phyloP scores from a whole-genome alignment of 2,329 filamentous ascomycete species.

The Sarocladiaceae sp. region DNA sequence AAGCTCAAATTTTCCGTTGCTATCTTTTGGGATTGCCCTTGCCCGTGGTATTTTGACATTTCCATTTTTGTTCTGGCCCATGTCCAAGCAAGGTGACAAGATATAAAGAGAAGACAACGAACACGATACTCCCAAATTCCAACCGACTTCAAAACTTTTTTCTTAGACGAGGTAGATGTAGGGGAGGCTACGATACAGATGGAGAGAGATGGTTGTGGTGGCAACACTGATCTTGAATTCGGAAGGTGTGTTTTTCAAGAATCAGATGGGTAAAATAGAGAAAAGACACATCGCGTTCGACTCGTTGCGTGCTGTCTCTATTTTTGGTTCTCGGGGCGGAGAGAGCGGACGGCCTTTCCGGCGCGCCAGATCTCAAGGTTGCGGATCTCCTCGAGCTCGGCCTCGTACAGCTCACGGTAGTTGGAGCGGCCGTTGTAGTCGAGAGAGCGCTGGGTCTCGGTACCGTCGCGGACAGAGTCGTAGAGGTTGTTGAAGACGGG shows the following conservation, averaged over 20 bases:
- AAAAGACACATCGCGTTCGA: not conserved
- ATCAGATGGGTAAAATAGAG: not conserved
- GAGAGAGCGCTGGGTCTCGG: constrained; percentile 92
- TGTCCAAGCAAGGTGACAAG: not conserved
- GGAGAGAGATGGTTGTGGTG: not conserved
- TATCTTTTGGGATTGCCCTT: not conserved
- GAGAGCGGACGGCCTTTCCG: constrained; percentile 92
- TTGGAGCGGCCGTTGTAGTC: constrained; percentile 95
- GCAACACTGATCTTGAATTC: not conserved
- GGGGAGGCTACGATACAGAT: not conserved
- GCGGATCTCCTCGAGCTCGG: constrained; percentile 98
- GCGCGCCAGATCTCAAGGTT: constrained; percentile 98
- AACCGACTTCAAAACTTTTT: constrained; percentile 6
- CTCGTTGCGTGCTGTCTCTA: constrained; percentile 30
- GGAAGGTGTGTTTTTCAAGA: constrained; percentile 1
- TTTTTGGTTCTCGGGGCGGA: constrained; percentile 84
- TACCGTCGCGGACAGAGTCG: constrained; percentile 84
- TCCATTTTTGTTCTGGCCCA: not conserved
- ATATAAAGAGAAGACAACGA: not conserved
- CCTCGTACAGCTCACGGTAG: constrained; percentile 96
- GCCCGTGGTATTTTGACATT: not conserved
- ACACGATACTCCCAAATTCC: constrained; percentile 5
- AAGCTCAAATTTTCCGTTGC: not conserved
- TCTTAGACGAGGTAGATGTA: not conserved
- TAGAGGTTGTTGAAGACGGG: constrained; percentile 98